phyloP scores from a whole-genome alignment of 2,329 filamentous ascomycete genomes.

The Alternaria arborescens region DNA sequence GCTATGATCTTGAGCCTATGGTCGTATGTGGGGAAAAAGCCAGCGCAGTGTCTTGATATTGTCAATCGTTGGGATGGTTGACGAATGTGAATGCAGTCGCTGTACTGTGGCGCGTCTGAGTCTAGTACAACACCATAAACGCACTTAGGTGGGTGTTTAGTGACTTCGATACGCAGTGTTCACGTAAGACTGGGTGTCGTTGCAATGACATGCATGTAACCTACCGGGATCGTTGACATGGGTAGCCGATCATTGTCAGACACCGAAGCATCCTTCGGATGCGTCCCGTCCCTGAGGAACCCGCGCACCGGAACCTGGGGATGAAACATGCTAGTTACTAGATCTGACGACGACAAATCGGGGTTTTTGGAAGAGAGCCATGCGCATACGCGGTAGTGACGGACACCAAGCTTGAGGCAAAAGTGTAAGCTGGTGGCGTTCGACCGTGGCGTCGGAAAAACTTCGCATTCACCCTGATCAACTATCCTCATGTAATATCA shows the following conservation, averaged over 20 bases:
- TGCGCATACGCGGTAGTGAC: background rate
- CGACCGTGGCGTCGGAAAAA: background rate
- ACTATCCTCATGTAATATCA: background rate
- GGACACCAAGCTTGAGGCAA: background rate
- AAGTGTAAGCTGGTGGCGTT: slow-evolving; percentile 7
- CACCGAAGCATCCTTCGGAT: slow-evolving; percentile 12
- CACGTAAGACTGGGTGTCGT: slow-evolving; percentile 3
- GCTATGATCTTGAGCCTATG: slow-evolving; percentile 7
- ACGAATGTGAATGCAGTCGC: background rate
- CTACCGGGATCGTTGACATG: slow-evolving; percentile 22
- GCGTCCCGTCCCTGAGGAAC: slow-evolving; percentile 15
- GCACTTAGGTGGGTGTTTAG: background rate
- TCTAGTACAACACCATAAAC: background rate
- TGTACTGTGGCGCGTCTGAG: background rate
- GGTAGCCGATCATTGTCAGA: slow-evolving; percentile 19
- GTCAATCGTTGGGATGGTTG: background rate
- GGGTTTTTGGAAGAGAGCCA: background rate
- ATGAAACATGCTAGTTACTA: slow-evolving; percentile 1
- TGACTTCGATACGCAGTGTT: background rate
- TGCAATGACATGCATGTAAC: slow-evolving; percentile 15
- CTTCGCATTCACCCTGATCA: slow-evolving; percentile 1
- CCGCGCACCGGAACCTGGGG: slow-evolving; percentile 18
- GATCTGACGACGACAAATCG: slow-evolving; percentile 1
- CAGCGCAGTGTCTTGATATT: background rate
- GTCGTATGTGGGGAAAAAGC: slow-evolving; percentile 10